A percentile compares a stretch with the other conserved stretches of the same genome.
Conservation (phyloP, 2,329 filamentous ascomycete species). For the Xylaria sp. region DNA sequence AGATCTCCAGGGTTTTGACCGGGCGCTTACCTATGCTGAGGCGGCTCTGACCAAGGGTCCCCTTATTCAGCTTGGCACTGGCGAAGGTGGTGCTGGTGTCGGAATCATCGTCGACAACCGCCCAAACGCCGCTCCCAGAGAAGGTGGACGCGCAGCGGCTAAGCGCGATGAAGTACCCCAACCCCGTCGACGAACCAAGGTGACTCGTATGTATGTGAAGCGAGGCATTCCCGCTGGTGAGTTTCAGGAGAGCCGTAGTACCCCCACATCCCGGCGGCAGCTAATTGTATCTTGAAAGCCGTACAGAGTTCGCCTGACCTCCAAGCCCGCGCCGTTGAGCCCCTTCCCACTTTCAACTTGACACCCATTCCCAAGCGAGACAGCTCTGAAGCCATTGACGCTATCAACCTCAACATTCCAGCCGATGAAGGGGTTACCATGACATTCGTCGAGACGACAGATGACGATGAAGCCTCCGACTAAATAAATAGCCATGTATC, state of each 20-base stretch:
- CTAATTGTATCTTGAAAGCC: slow-evolving; percentile 37
- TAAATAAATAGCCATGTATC: slow-evolving; percentile 14
- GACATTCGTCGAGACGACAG: slow-evolving; percentile 53
- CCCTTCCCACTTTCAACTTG: slow-evolving; percentile 31
- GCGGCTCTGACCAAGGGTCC: slow-evolving; percentile 47
- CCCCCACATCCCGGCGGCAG: neutral
- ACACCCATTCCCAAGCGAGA: slow-evolving; percentile 36
- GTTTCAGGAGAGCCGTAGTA: slow-evolving; percentile 26
- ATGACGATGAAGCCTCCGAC: slow-evolving; percentile 20
- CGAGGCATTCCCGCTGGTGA: slow-evolving; percentile 51
- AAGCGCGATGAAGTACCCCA: slow-evolving; percentile 38
- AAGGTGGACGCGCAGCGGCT: slow-evolving; percentile 12
- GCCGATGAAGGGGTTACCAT: slow-evolving; percentile 52
- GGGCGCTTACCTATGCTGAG: slow-evolving; percentile 48
- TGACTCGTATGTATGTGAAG: slow-evolving; percentile 54
- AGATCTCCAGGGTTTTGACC: slow-evolving; percentile 49
- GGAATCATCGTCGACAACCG: slow-evolving; percentile 48
- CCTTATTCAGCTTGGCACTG: slow-evolving; percentile 48
- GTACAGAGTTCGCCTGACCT: slow-evolving; percentile 37
- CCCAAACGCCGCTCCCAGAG: slow-evolving; percentile 17
- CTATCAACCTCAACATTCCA: slow-evolving; percentile 53
- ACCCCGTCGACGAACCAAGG: slow-evolving; percentile 48
- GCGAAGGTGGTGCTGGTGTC: slow-evolving; percentile 46
- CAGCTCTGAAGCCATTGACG: slow-evolving; percentile 43
- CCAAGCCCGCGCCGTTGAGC: slow-evolving; percentile 34